Evolutionary conservation across 116 monocot species (phyloP).

Genomic region (Dioscorea cayenensis): DNA sequence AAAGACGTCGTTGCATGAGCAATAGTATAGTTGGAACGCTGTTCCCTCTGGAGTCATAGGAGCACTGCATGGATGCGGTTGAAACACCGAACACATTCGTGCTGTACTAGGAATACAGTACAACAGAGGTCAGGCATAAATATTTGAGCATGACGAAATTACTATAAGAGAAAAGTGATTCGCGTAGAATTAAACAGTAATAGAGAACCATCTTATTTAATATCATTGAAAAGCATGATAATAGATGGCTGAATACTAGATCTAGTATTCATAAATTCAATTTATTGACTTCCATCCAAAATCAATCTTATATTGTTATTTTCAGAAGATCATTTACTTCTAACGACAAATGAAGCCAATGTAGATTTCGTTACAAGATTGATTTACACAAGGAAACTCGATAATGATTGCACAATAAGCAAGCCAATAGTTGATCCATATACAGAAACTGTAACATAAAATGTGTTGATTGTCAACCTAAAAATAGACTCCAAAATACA

Average conservation of each 20-base stretch:
- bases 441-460: neutral
- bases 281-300: neutral
- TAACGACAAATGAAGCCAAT: neutral
- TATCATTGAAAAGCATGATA: neutral
- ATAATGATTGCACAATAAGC: neutral
- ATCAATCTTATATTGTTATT: neutral
- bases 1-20: slow-evolving; percentile 75
- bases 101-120: slow-evolving; percentile 24
- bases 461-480: too few species aligned
- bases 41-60: slow-evolving; percentile 75
- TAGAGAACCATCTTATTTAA: neutral
- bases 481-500: too few species aligned
- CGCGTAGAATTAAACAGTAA: neutral
- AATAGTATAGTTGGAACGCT: slow-evolving; percentile 83
- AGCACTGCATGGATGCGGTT: slow-evolving; percentile 86
- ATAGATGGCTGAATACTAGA: neutral
- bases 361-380: neutral
- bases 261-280: neutral
- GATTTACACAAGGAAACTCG: neutral
- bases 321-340: neutral
- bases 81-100: slow-evolving; percentile 86
- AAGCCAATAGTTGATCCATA: neutral
- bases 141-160: neutral
- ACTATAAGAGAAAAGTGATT: neutral
- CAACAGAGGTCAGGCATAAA: too few species aligned